Evolutionary conservation across 2,329 filamentous ascomycete genomes (phyloP), one percentile per base, ranked within the genome.

Genomic region (Colletotrichum chrysophilum): DNA sequence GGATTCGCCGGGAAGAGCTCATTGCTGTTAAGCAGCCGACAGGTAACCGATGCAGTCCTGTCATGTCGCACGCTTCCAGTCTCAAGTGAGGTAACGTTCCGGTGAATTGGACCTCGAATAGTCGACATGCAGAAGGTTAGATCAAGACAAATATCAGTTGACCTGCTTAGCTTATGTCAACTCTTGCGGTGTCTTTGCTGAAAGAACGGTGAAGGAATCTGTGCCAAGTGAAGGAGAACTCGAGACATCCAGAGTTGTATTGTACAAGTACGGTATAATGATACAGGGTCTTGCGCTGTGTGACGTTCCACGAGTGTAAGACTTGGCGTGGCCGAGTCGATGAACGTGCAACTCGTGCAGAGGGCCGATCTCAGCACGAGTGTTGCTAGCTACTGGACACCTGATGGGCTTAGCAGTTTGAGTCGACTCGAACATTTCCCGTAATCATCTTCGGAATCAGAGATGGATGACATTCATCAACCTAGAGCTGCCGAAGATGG

Each of bases 201-300:
- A 62, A 62, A 32, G 32, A 36, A 38, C 21, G 61, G 61, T 43
- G 32, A 43, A 26, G 30, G 16, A 16, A 43, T 64, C 12, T 64
- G 36, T 43, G 61, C 36, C 61, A 64, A 21, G 8, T 14, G 14
- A 21, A 66, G 12, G 43, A 55, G 34, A 52, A 21, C n/a, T 65
- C 56, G 18, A 73, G 73, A 73, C 36, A 56, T 60, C 28, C 18
- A 30, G 21, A 65, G 28, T 56, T 65, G 34, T 68, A 68, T 65
- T 68, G 70, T 75, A 73, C 56, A 72, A 14, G 55, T 67, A 65
- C 48, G 68, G 14, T 30, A 16, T 64, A 56, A 60, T 73, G 64
- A 32, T 75, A 75, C 73, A 75, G 26, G 58, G 64, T 73, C 70
- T 67, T 58, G 64, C 16, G 32, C 28, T 16, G 56, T 68, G 70